phyloP scores from a whole-genome alignment of 1,284 basidiomycete species.

The Melampsora americana region DNA sequence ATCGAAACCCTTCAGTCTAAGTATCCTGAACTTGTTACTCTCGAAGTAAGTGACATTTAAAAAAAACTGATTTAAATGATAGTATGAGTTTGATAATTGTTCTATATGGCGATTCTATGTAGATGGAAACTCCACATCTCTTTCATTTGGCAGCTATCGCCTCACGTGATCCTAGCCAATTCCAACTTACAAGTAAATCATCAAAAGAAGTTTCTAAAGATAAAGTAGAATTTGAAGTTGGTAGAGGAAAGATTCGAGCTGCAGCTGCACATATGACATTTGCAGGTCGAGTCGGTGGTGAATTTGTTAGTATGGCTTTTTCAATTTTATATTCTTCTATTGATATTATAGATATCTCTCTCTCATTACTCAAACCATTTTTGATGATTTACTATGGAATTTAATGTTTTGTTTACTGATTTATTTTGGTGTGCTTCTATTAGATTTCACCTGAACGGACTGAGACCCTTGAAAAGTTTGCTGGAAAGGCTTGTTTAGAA shows the following conservation, averaged over 20 bases:
- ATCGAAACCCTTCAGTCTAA: slow-evolving; percentile 11
- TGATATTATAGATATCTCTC: neutral
- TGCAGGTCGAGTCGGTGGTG: slow-evolving; percentile 28
- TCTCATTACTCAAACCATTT: neutral
- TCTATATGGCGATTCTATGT: no score
- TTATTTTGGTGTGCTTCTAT: neutral
- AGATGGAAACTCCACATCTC: slow-evolving; percentile 39
- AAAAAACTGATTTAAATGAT: no score
- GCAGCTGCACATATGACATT: slow-evolving; percentile 39
- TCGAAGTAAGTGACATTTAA: slow-evolving; percentile 30
- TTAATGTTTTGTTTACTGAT: neutral
- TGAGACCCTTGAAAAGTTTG: slow-evolving; percentile 22
- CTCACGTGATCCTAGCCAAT: slow-evolving; percentile 1
- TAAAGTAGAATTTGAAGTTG: neutral
- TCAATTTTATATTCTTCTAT: neutral
- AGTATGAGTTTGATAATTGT: no score
- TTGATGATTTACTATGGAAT: neutral
- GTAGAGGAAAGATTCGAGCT: slow-evolving; percentile 21
- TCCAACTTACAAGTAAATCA: neutral
- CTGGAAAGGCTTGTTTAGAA: slow-evolving; percentile 36
- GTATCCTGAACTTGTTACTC: slow-evolving; percentile 13
- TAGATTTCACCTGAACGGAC: slow-evolving; percentile 20
- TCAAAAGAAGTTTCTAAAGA: neutral
- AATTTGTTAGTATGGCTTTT: slow-evolving; percentile 18
- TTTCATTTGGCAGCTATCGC: slow-evolving; percentile 34